A percentile compares a stretch with the other conserved stretches of the same genome.
phyloP scores from a whole-genome alignment of 2,329 filamentous ascomycete genomes.

The Pleomassaria siparia region DNA sequence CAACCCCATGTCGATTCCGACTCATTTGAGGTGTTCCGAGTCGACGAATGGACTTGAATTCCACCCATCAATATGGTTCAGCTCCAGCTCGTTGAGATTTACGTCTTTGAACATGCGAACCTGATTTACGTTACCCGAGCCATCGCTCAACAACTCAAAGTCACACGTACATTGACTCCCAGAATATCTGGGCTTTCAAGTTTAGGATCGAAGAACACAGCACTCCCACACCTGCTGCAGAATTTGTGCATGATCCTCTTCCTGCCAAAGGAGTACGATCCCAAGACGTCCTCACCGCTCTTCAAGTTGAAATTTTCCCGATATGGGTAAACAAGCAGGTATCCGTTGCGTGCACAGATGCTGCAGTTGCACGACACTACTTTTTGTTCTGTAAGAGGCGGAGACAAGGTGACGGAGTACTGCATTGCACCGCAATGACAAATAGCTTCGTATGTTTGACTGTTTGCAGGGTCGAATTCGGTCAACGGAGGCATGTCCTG shows the following conservation, averaged over 20 bases:
- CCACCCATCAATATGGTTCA: slow-evolving; percentile 21
- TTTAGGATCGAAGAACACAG: slow-evolving; percentile 30
- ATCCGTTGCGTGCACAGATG: slow-evolving; percentile 54
- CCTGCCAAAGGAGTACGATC: slow-evolving; percentile 25
- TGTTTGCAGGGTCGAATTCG: slow-evolving; percentile 18
- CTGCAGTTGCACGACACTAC: slow-evolving; percentile 58
- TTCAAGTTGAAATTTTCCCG: slow-evolving; percentile 24
- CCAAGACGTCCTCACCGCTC: slow-evolving; percentile 26
- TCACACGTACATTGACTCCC: slow-evolving; percentile 30
- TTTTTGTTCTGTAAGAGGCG: slow-evolving; percentile 50
- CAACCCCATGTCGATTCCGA: too few species aligned
- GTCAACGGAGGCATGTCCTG: slow-evolving; percentile 12
- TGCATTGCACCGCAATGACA: slow-evolving; percentile 58
- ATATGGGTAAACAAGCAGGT: slow-evolving; percentile 49
- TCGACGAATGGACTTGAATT: slow-evolving; percentile 11
- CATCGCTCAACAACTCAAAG: background rate
- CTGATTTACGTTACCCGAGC: slow-evolving; percentile 8
- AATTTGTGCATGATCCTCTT: slow-evolving; percentile 31
- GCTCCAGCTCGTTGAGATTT: slow-evolving; percentile 24
- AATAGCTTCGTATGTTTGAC: slow-evolving; percentile 50
- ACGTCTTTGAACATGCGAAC: slow-evolving; percentile 33
- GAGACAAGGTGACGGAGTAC: slow-evolving; percentile 52
- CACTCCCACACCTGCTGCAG: slow-evolving; percentile 29
- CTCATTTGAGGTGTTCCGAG: slow-evolving; percentile 13
- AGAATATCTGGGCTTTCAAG: slow-evolving; percentile 24